phyloP scores from a whole-genome alignment of 805 yeast species.

The Torulaspora maleeae region DNA sequence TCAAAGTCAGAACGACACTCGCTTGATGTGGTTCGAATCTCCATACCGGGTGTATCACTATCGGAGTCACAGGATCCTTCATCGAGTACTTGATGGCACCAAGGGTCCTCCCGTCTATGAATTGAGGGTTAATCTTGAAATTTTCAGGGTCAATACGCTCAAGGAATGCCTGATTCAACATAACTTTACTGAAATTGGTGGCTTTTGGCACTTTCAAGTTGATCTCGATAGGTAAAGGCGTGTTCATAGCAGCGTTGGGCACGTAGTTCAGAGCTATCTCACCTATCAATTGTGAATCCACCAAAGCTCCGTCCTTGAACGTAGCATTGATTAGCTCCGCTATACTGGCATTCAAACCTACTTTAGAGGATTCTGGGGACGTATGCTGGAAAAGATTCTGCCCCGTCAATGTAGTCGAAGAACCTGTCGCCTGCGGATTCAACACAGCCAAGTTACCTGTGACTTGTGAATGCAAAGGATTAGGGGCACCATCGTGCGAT shows the following conservation, averaged over 20 bases:
- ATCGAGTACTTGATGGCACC: conserved; percentile 78
- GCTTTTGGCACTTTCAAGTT: conserved; percentile 41
- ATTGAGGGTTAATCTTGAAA: conserved; percentile 46
- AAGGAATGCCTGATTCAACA: conserved; percentile 51
- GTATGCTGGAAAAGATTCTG: conserved; percentile 46
- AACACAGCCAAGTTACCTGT: conserved; percentile 34
- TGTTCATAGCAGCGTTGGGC: conserved; percentile 25
- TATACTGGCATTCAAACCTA: conserved; percentile 76
- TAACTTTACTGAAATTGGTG: conserved; percentile 42
- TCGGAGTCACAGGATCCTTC: conserved; percentile 53
- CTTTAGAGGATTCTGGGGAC: conserved; percentile 36
- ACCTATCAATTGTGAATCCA: conserved; percentile 64
- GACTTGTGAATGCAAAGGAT: conserved; percentile 23
- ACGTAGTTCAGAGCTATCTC: conserved; percentile 79
- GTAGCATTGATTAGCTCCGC: conserved; percentile 82
- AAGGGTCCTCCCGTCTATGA: conserved; percentile 57
- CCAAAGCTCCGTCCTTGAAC: conserved; percentile 60
- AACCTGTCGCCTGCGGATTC: conserved; percentile 44
- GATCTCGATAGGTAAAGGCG: conserved; percentile 41
- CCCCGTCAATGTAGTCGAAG: conserved; percentile 30
- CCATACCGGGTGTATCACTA: conserved; percentile 80
- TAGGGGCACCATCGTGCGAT: conserved; percentile 5
- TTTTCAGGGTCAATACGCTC: conserved; percentile 43
- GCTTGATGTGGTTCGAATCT: conserved; percentile 81
- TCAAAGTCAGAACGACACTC: conserved; percentile 69